Percentiles rank a stretch among this genome's conserved stretches.
These are phyloP conservation scores for Linnemannia hyalina DNA, from an alignment of 192 early-diverging fungal genomes.

Conservation along the genomic window DNA sequence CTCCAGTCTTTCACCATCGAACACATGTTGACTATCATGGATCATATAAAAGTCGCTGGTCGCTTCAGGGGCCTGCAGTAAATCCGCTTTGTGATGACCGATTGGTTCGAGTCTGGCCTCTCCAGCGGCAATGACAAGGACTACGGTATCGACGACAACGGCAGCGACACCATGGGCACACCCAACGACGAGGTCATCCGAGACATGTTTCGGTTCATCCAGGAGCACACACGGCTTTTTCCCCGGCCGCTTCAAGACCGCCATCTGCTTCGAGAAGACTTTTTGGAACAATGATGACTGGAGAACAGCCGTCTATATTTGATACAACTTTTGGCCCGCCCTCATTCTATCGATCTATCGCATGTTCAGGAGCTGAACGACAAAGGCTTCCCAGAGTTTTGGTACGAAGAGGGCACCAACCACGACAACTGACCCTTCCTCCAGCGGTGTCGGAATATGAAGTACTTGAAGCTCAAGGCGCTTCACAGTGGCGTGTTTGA, in stretches of 20 bases:
- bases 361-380: background rate
- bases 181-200: background rate
- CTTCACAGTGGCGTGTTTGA: background rate
- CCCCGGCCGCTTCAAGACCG: background rate
- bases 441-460: background rate
- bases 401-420: background rate
- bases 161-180: background rate
- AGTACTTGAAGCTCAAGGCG: background rate
- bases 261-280: background rate
- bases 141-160: background rate
- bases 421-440: background rate
- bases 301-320: background rate
- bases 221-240: background rate
- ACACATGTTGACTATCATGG: background rate
- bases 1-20: background rate
- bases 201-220: background rate
- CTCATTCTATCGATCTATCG: no score
- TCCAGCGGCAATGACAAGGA: background rate
- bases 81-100: background rate
- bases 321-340: background rate
- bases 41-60: background rate
- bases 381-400: background rate
- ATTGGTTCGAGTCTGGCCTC: background rate
- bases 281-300: background rate
- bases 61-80: background rate